Conservation (phyloP, 257 asterid species). For the Cruciata laevipes region DNA sequence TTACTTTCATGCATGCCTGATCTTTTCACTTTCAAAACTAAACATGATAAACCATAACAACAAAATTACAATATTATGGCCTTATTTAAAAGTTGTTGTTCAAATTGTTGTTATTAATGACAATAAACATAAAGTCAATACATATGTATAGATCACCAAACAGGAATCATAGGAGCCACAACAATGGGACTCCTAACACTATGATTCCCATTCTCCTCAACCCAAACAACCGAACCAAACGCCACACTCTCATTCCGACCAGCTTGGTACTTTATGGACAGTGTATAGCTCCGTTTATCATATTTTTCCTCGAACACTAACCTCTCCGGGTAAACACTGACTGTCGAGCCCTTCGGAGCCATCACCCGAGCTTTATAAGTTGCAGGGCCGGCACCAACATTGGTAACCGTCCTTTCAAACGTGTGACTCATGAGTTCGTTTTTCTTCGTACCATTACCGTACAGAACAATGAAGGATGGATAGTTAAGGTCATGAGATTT, state of each 20-base stretch:
- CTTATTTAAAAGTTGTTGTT: no score
- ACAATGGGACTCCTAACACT: constrained; percentile 2
- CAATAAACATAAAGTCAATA: no score
- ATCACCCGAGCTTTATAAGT: background rate
- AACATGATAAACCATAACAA: no score
- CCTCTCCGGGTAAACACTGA: background rate
- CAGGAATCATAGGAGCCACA: constrained; percentile 1
- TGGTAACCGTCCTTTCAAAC: background rate
- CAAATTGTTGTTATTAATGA: no score
- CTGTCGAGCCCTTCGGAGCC: background rate
- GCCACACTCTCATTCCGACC: background rate
- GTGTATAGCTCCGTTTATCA: background rate
- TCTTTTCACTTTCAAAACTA: no score
- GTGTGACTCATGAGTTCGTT: background rate
- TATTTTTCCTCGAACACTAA: background rate
- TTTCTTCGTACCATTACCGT: background rate
- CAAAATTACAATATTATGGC: no score
- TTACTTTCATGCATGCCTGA: no score
- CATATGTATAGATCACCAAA: background rate
- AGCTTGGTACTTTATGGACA: background rate
- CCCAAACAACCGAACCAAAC: constrained; percentile 1
- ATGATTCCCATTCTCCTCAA: background rate
- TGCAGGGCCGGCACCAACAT: background rate
- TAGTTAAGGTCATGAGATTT: constrained; percentile 30
- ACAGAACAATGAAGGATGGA: constrained; percentile 33